These are phyloP conservation scores for Clitopilus passeckerianus DNA, from an alignment of 768 basidiomycete genomes.

Conservation along the genomic window DNA sequence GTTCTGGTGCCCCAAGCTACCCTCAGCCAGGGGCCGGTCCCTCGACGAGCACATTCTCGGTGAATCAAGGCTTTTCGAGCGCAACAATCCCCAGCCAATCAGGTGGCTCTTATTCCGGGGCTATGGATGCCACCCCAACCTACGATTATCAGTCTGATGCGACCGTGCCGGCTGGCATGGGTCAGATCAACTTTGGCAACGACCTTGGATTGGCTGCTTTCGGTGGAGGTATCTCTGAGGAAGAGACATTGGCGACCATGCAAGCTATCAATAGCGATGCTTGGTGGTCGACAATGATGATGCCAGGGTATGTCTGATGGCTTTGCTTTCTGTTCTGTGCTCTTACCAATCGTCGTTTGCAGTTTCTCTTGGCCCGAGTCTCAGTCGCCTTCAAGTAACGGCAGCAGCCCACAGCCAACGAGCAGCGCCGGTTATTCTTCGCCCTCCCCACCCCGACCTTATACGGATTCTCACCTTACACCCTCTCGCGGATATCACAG, in stretches of 20 bases:
- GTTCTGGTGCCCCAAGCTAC: slow-evolving; percentile 8
- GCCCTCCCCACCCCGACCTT: not conserved
- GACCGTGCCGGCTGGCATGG: slow-evolving; percentile 35
- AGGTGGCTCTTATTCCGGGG: slow-evolving; percentile 9
- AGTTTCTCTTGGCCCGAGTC: slow-evolving; percentile 28
- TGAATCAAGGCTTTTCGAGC: slow-evolving; percentile 15
- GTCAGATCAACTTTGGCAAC: slow-evolving; percentile 36
- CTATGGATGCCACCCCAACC: slow-evolving; percentile 29
- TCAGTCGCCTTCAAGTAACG: slow-evolving; percentile 18
- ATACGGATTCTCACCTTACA: not conserved
- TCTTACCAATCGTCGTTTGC: not conserved
- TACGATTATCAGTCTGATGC: slow-evolving; percentile 37
- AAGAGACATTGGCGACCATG: slow-evolving; percentile 68
- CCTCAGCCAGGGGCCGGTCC: slow-evolving; percentile 10
- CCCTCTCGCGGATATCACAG: not conserved
- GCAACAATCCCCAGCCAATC: slow-evolving; percentile 8
- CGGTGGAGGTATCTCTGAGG: slow-evolving; percentile 33
- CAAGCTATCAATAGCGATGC: slow-evolving; percentile 63
- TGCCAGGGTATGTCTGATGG: slow-evolving; percentile 58
- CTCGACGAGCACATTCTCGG: slow-evolving; percentile 23
- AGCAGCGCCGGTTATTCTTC: not conserved
- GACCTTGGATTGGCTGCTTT: slow-evolving; percentile 31
- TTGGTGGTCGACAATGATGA: slow-evolving; percentile 81
- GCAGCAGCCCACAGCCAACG: slow-evolving; percentile 11
- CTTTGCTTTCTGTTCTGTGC: not conserved